Evolutionary conservation across 2,329 filamentous ascomycete genomes (phyloP), one percentile per base, ranked within the genome.

Genomic region (Colletotrichum melonis): DNA sequence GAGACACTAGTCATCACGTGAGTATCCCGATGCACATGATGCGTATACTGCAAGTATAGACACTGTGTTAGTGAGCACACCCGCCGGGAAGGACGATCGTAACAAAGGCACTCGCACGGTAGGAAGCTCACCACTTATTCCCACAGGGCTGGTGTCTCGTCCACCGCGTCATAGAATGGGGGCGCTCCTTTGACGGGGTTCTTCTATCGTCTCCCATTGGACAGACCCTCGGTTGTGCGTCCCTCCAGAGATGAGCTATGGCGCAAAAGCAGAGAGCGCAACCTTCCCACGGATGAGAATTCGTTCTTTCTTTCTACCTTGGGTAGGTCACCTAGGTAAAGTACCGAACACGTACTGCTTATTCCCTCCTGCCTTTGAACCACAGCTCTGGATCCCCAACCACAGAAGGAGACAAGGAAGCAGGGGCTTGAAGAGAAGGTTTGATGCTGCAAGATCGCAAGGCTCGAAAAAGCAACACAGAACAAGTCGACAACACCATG

Each of bases 121-220:
- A 54, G 54, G 49, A 54, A 28, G 26, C 22, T 12, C 8, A 3
- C 2, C 0, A 0, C 16, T 4, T 9, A 60, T 73, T 64, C 5
- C 11, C 66, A 73, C 70, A 73, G 70, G 59, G 54, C 28, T 19
- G 1, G 2, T 4, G 54, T 26, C 16, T 24, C 46, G 26, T 72
- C 62, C 19, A 63, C 38, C 28, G 71, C 71, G 71, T 73, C 71
- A 73, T 67, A 72, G 71, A 35, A 62, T 46, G 62, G 58, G 66
- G 32, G 66, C 42, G 66, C 63, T 65, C 54, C 59, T 73, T 64
- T 59, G 66, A 54, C 46, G n/a, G 65, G 70, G 59, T 65, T 59
- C 54, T 59, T 26, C 46, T 7, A 24, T 24, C 11, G 12, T 16
- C 42, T 65, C 59, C 64, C 38, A 73, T 24, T 73, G 70, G 70